Evolutionary conservation across 2,329 filamentous ascomycete genomes (phyloP), one percentile per base, ranked within the genome.

Genomic region (Penicillium freii): DNA sequence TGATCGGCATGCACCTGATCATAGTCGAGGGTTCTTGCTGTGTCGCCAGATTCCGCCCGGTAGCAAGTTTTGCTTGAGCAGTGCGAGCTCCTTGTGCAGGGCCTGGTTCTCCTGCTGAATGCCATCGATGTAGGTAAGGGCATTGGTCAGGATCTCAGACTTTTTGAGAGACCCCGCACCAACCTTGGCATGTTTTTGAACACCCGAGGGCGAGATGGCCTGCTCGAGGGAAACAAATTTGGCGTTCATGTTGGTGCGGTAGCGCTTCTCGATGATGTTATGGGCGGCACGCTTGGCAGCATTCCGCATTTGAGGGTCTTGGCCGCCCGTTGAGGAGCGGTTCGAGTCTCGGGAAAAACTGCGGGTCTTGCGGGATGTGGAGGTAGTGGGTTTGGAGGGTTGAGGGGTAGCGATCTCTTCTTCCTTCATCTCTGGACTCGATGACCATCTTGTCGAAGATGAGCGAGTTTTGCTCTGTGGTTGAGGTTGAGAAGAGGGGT

Each of bases 161-260:
- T 75, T 75, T 56, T 75, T 75, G 19, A 74, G 59, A 23, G 71
- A 72, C 4, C 69, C 70, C 1, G 71, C 68, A 0, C 67, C 69
- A n/a, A 61, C 62, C 25, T 68, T 68, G 5, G 57, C 51, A 11
- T 62, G 56, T 36, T 69, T 69, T 34, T 66, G 64, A n/a, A 64
- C 58, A 6, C 62, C 63, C 5, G 67, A 62, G 40, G 63, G 58
- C 1, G 63, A 66, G 57, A 75, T 74, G 10, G 72, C 72, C 53
- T 75, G 70, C 45, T 75, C 73, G n/a, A 76, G 62, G 0, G 73
- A 66, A 1, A 75, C 66, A 47, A 76, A 75, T 44, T 76, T 76
- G 65, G 73, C 72, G 49, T 76, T 76, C 73, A 76, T 75, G 63
- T 76, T 76, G 49, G 73, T 75, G 36, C 73, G 72, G 56, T 76